A percentile compares a stretch with the other conserved stretches of the same genome.
Conservation (phyloP, 805 yeast species). For the Wickerhamomyces silvicola region DNA sequence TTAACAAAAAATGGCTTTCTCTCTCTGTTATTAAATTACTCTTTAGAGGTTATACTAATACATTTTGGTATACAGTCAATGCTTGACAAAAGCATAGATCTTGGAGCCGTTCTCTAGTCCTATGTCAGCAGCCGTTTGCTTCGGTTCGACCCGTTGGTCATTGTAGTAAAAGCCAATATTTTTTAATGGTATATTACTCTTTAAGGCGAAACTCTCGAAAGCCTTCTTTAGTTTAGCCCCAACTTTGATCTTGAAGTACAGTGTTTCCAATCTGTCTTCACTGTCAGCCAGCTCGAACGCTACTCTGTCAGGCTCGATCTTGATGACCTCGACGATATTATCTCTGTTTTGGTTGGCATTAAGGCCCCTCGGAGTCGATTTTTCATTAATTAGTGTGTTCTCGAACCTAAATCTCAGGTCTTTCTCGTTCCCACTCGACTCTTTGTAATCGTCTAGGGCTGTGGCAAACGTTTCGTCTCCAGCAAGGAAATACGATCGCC, state of each 20-base stretch:
- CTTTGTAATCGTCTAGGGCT: not conserved
- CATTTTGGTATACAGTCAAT: not conserved
- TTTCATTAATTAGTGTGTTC: not conserved
- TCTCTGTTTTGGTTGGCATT: slow-evolving; percentile 1
- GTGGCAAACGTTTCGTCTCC: slow-evolving; percentile 1
- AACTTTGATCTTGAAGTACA: slow-evolving; percentile 6
- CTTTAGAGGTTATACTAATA: not conserved
- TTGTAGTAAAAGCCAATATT: slow-evolving; percentile 1
- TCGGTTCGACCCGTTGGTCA: not conserved
- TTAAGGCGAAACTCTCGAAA: slow-evolving; percentile 1
- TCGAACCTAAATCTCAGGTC: slow-evolving; percentile 1
- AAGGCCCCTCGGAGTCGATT: slow-evolving; percentile 2
- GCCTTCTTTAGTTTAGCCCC: slow-evolving; percentile 3
- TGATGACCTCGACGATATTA: slow-evolving; percentile 22
- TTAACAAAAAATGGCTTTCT: no score
- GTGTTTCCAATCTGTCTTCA: slow-evolving; percentile 20
- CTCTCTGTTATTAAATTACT: not conserved
- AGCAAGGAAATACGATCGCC: not conserved
- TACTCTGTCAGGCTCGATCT: slow-evolving; percentile 27
- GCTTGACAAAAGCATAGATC: not conserved
- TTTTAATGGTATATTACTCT: not conserved
- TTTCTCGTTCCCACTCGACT: slow-evolving; percentile 1
- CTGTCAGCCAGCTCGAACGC: slow-evolving; percentile 25
- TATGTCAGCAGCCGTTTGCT: not conserved
- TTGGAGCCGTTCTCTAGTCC: not conserved